Conservation (phyloP, 306 rosid species). For the Glycyrrhiza uralensis region DNA sequence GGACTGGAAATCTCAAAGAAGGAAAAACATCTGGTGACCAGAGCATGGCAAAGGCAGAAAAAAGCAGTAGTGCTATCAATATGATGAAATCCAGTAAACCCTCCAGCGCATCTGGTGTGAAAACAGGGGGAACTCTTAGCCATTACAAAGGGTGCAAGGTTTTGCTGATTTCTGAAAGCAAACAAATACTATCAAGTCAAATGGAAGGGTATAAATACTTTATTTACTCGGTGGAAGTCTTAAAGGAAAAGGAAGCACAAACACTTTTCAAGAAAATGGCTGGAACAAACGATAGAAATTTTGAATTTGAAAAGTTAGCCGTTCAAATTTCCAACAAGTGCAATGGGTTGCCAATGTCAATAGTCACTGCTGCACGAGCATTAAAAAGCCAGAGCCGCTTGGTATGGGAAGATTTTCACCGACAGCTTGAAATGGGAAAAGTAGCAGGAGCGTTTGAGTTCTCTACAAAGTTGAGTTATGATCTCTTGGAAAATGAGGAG, state of each 20-base stretch:
- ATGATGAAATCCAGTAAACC: background rate
- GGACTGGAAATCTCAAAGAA: background rate
- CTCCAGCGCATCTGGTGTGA: background rate
- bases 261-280: background rate
- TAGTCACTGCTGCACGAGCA: slow-evolving; percentile 10
- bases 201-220: background rate
- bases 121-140: background rate
- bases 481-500: slow-evolving; percentile 9
- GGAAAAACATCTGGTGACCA: background rate
- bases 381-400: background rate
- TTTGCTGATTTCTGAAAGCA: background rate
- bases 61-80: too few relatives aligned
- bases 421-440: background rate
- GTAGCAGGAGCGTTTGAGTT: background rate
- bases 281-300: background rate
- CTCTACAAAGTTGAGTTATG: slow-evolving; percentile 31
- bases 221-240: background rate
- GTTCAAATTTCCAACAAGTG: background rate
- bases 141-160: slow-evolving; percentile 4
- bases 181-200: background rate
- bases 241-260: background rate
- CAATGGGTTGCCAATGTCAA: slow-evolving; percentile 8
- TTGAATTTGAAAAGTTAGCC: background rate
- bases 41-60: background rate
- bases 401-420: background rate